phyloP scores from a whole-genome alignment of 2,329 filamentous ascomycete genomes.

The Curvularia verruculosa region DNA sequence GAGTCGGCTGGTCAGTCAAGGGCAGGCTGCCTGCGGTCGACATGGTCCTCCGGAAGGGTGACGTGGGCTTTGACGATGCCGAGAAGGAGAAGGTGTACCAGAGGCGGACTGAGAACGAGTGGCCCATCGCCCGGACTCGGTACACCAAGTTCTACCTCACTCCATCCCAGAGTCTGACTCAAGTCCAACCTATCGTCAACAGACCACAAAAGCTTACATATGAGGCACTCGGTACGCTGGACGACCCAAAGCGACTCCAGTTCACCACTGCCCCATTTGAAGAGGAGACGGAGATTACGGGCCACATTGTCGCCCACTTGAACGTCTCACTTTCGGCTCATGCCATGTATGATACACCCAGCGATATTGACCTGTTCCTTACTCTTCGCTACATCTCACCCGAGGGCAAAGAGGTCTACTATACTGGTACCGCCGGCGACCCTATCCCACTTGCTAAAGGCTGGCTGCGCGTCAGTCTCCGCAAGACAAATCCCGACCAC shows the following conservation, averaged over 20 bases:
- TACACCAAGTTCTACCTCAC: constrained; percentile 69
- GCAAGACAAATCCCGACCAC: constrained; percentile 60
- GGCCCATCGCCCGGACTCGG: constrained; percentile 70
- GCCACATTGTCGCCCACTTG: constrained; percentile 68
- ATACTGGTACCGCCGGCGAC: constrained; percentile 70
- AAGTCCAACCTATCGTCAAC: constrained; percentile 34
- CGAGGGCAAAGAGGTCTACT: constrained; percentile 63
- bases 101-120: constrained; percentile 64
- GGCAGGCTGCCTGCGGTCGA: constrained; percentile 67
- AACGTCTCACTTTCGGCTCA: constrained; percentile 62
- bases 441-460: constrained; percentile 68
- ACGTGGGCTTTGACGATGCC: constrained; percentile 70
- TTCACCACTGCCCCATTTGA: constrained; percentile 65
- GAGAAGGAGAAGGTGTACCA: constrained; percentile 63
- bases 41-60: constrained; percentile 67
- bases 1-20: constrained; percentile 63
- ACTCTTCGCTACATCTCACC: constrained; percentile 65
- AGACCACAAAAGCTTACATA: constrained; percentile 59
- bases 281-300: constrained; percentile 72
- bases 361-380: constrained; percentile 68
- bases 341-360: constrained; percentile 49
- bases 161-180: constrained; percentile 52
- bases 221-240: constrained; percentile 63
- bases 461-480: constrained; percentile 65
- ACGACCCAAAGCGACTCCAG: constrained; percentile 60